phyloP scores from a whole-genome alignment of 371 early-diverging fungal genomes.

The Apophysomyces ossiformis region DNA sequence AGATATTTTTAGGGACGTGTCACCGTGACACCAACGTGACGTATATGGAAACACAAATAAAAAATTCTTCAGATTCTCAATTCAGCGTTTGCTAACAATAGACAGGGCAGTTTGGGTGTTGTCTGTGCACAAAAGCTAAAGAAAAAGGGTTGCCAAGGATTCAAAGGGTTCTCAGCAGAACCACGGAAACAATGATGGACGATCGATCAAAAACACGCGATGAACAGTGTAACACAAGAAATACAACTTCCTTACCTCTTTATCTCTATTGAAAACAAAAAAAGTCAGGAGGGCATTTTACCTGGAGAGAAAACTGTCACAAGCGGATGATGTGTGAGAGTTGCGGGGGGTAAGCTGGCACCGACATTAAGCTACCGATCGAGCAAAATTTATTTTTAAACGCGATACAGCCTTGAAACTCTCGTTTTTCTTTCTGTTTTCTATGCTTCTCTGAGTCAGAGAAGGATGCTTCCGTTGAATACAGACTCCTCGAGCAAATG shows the following conservation, averaged over 20 bases:
- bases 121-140: constrained; percentile 8
- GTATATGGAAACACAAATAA: constrained; percentile 9
- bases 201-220: constrained; percentile 9
- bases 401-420: constrained; percentile 14
- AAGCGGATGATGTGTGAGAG: constrained; percentile 6
- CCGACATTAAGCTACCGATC: constrained; percentile 42
- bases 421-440: constrained; percentile 12
- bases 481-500: neutral
- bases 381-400: constrained; percentile 25
- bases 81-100: constrained; percentile 1
- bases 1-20: constrained; percentile 1
- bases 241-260: neutral
- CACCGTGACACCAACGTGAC: constrained; percentile 7
- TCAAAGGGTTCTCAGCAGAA: neutral
- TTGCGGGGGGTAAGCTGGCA: constrained; percentile 13
- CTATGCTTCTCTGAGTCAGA: neutral
- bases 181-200: neutral
- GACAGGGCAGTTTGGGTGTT: neutral
- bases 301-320: constrained; percentile 9
- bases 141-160: constrained; percentile 1
- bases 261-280: neutral
- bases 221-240: neutral
- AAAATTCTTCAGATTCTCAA: neutral
- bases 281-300: constrained; percentile 8
- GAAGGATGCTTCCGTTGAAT: constrained; percentile 7